Percentiles rank a stretch among this genome's conserved stretches.
These are phyloP conservation scores for Amylostereum chailletii DNA, from an alignment of 1,284 basidiomycete species.

Conservation along the genomic window DNA sequence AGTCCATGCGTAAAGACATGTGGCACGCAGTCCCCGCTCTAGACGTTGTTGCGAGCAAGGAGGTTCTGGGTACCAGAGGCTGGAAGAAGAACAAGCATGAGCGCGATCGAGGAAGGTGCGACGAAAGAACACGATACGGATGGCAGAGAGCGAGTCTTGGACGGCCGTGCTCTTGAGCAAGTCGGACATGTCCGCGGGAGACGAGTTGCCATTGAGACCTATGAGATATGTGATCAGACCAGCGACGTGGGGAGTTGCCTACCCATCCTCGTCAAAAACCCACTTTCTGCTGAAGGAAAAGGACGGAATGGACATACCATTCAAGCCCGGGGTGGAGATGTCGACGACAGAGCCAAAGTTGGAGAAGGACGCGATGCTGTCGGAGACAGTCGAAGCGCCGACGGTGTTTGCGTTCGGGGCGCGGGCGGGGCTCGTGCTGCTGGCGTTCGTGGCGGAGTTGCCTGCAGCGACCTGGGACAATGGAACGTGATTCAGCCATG, in stretches of 20 bases:
- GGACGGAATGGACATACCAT: constrained; percentile 8
- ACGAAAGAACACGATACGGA: constrained; percentile 13
- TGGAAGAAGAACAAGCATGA: constrained; percentile 1
- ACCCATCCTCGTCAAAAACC: background rate
- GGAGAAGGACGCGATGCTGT: constrained; percentile 29
- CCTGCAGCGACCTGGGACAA: constrained; percentile 18
- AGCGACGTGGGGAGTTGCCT: constrained; percentile 24
- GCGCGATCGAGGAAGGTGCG: too few species aligned
- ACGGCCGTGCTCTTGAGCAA: constrained; percentile 17
- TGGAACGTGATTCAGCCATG: background rate
- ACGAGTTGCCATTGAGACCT: constrained; percentile 18
- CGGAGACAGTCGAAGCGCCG: constrained; percentile 48
- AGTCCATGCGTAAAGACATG: too few species aligned
- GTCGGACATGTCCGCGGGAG: constrained; percentile 20
- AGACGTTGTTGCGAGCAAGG: constrained; percentile 16
- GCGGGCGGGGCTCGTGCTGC: constrained; percentile 22
- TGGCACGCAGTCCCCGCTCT: too few species aligned
- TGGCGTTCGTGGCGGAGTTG: constrained; percentile 20
- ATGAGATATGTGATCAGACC: constrained; percentile 27
- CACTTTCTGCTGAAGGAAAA: background rate
- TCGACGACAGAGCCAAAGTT: constrained; percentile 27
- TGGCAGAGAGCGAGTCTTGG: constrained; percentile 18
- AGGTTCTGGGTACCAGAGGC: constrained; percentile 17
- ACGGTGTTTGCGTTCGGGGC: constrained; percentile 51
- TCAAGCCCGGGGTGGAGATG: constrained; percentile 26